phyloP scores from a whole-genome alignment of 768 basidiomycete genomes.

The Rhodotorula kratochvilovae region DNA sequence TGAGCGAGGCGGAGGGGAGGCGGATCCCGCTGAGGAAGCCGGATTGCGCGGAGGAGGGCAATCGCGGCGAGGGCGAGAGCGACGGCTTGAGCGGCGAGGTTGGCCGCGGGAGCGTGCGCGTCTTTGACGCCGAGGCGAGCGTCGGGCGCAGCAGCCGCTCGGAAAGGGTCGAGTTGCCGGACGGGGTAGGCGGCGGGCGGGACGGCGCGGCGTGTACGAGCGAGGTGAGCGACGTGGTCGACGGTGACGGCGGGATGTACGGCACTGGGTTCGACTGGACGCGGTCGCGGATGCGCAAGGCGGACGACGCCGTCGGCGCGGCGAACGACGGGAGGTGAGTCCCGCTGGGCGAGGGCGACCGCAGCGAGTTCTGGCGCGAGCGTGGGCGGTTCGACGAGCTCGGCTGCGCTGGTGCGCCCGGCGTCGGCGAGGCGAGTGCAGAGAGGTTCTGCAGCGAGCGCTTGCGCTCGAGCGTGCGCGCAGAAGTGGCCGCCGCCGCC shows the following conservation, averaged over 20 bases:
- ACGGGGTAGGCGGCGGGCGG: not conserved
- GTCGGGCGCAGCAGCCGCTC: constrained; percentile 16
- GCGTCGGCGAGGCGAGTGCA: not conserved
- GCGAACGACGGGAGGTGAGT: constrained; percentile 16
- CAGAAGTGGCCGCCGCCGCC: not conserved
- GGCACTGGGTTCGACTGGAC: constrained; percentile 14
- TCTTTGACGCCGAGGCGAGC: constrained; percentile 8
- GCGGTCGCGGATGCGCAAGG: constrained; percentile 13
- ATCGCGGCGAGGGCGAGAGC: not conserved
- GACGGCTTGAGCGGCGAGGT: not conserved
- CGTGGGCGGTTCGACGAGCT: not conserved
- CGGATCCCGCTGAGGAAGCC: not conserved
- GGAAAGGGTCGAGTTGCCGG: not conserved
- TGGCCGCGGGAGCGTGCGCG: not conserved
- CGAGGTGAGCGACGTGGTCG: not conserved
- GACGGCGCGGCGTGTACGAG: not conserved
- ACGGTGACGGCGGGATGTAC: not conserved
- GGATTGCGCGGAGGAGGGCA: not conserved
- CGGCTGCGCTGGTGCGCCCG: not conserved
- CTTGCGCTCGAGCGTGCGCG: constrained; percentile 17
- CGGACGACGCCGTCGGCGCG: constrained; percentile 25
- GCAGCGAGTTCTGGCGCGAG: not conserved
- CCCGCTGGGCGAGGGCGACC: not conserved
- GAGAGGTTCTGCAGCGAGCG: constrained; percentile 22
- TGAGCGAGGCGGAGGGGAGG: constrained; percentile 4